Base-by-base conservation (phyloP, 2,329 filamentous ascomycete genomes). In the Tolypocladium endophyticum region DNA sequence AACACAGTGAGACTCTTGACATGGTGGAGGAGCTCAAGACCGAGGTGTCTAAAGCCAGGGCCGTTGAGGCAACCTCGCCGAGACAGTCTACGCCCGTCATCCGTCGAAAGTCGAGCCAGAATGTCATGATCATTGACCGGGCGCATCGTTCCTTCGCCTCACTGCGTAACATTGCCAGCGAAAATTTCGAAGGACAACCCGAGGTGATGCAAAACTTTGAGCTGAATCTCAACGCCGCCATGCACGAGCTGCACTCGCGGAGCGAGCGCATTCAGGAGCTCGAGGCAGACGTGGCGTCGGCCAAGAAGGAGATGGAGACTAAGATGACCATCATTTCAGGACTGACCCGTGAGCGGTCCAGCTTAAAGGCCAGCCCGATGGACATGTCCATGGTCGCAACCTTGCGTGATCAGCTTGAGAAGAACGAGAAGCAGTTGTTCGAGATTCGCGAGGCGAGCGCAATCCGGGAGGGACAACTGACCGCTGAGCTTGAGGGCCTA, bases 271-370 rank as follows among this genome's bases (percentile, higher is more conserved):
- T 97, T 58, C 90, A 95, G 69, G 87, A 92, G 67, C 80, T 99
- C 18, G 94, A 99, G 73, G 86, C 86, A 7, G 93, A 96, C 66
- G 84, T 97, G 60, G 79, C 86, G 33, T 87, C 85, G 4, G 85
- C 92, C 28, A 94, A 90, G 78, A 96, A 92, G 77, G 94, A 99
- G 73, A 96, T 97, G 88, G 94, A 99, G 70, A 87, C 84, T 63
- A 99, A 99, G 82, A 92, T 93, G 79, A 90, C 90, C 36, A 92
- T 99, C 70, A 97, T 99, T 66, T 90, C 91, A 36, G 94, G 94
- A 8, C 80, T 99, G 63, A 96, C 94, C 4, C 87, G 94, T 58
- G 95, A 99, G 74, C 83, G 95, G 61, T 93, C 91, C 3, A 97
- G 92, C 75, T 81, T 97, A 76, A 91, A 93, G 71, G 83, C 71